Evolutionary conservation across 371 early-diverging fungal species (phyloP), one percentile per base, ranked within the genome.

Genomic region (Mucor racemosus): DNA sequence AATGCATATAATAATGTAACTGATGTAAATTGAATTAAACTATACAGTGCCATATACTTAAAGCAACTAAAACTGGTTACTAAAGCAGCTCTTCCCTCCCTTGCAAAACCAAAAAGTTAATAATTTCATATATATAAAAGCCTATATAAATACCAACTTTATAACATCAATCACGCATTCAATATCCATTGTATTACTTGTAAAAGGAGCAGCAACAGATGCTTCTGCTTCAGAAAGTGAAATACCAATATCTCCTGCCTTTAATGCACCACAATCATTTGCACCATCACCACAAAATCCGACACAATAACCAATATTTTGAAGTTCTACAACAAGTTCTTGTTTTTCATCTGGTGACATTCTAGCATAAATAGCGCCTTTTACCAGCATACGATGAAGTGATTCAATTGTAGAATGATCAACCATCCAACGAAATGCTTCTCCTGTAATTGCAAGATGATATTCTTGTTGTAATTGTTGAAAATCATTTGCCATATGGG

Each of bases 201-300:
- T 97, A 76, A 99, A 99, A 1, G 97, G 97, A 5, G 99, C 98
- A 4, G 99, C 99, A 1, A 99, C 95, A 41, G 94, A 96, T 5
- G 99, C 97, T 71, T 98, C 99, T 13, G 99, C 98, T 67, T 97
- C 95, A 7, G 96, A 95, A 35, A 99, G 78, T 15, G 99, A 96
- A 15, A 99, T 79, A 2, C 99, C 99, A 35, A 99, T 96, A 79
- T 99, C 99, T 9, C 99, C 99, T 33, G 94, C 95, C 62, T 95
- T 94, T 14, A 99, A 84, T 3, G 99, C 99, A 21, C 98, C 99
- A 82, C 98, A 97, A 79, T 99, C 99, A 73, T 99, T 99, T 38
- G 99, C 99, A 8, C 99, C 99, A 82, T 99, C 99, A n/a, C 99
- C 99, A 80, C 96, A 96, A 68, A 99, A 98, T 0, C 96, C 95